Evolutionary conservation across 306 rosid species (phyloP).

Genomic region (Aeschynomene evenia): DNA sequence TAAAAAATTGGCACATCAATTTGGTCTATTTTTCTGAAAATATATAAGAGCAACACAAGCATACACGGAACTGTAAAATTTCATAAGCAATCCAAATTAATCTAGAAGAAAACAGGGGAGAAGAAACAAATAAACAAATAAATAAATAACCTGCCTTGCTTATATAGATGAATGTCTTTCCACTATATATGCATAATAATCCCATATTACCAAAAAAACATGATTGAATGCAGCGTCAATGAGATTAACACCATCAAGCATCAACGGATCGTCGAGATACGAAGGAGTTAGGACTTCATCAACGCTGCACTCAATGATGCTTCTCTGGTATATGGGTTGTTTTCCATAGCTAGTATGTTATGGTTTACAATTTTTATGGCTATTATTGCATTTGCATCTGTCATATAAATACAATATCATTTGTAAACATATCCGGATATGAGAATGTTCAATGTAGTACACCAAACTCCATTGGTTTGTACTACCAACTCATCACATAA

Average conservation of each 20-base stretch:
- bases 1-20: not conserved
- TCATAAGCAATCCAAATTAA: not conserved
- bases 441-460: constrained; percentile 22
- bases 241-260: not conserved
- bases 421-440: not conserved
- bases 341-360: not conserved
- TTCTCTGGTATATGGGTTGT: constrained; percentile 48
- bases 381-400: not conserved
- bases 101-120: not conserved
- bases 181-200: not conserved
- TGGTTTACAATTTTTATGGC: not conserved
- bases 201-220: constrained; percentile 40
- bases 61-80: not conserved
- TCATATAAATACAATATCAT: not conserved
- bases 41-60: not conserved
- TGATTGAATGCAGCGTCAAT: constrained; percentile 63
- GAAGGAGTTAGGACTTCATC: constrained; percentile 39
- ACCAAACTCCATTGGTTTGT: not conserved
- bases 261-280: not conserved
- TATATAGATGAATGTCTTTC: too few relatives aligned
- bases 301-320: constrained; percentile 96
- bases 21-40: not conserved
- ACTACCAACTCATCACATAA: constrained; percentile 1
- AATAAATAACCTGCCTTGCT: constrained; percentile 15
- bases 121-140: not conserved